These are phyloP conservation scores for Arthrobotrys pseudoclavata DNA, from an alignment of 2,329 filamentous ascomycete species.

Conservation along the genomic window DNA sequence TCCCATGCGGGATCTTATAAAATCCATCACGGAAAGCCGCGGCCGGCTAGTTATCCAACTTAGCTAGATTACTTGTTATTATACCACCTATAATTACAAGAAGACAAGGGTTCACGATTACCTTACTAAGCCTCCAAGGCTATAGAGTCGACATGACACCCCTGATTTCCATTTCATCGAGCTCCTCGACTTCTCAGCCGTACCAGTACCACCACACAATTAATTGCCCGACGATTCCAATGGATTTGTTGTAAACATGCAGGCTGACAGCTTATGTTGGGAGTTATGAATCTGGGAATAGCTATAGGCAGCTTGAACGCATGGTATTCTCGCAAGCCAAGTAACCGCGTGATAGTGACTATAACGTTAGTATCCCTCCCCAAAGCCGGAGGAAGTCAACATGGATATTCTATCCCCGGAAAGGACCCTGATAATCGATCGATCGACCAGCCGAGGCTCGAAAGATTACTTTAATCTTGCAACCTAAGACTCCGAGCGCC, in stretches of 20 bases:
- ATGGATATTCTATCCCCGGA: too few relatives aligned
- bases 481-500: not conserved
- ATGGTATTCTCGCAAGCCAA: not conserved
- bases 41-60: not conserved
- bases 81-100: too few relatives aligned
- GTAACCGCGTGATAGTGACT: not conserved
- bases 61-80: not conserved
- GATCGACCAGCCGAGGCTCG: not conserved
- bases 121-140: not conserved
- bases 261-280: not conserved
- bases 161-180: not conserved
- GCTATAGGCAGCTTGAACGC: not conserved
- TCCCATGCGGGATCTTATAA: not conserved
- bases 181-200: constrained; percentile 1
- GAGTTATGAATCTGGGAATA: not conserved
- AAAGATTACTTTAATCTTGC: not conserved
- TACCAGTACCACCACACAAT: constrained; percentile 6
- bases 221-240: not conserved
- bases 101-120: too few relatives aligned
- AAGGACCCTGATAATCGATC: not conserved
- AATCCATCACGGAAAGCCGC: not conserved
- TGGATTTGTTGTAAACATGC: not conserved
- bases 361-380: not conserved
- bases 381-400: too few relatives aligned
- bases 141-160: not conserved